These are phyloP conservation scores for Neoboletus magnificus DNA, from an alignment of 768 basidiomycete genomes.

Conservation along the genomic window DNA sequence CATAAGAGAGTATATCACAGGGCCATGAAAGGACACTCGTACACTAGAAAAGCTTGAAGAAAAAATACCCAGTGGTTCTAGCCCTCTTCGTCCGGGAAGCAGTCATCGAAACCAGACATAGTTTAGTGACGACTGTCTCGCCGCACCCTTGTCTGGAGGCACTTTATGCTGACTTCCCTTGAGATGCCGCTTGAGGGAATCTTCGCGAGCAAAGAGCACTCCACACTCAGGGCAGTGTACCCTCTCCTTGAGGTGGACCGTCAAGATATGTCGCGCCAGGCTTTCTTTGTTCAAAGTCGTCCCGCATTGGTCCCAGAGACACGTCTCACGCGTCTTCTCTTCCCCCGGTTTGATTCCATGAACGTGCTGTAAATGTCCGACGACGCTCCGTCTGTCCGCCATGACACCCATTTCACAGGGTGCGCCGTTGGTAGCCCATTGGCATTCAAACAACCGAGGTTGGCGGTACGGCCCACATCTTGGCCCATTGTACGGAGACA, in stretches of 20 bases:
- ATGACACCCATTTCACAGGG: neutral
- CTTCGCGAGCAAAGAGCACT: constrained; percentile 25
- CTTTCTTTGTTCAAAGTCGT: constrained; percentile 29
- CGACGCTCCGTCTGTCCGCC: constrained; percentile 14
- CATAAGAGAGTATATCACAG: neutral
- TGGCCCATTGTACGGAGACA: neutral
- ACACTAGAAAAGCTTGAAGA: neutral
- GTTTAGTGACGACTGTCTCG: neutral
- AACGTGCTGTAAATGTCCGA: constrained; percentile 10
- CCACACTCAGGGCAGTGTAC: constrained; percentile 17
- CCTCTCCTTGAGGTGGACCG: constrained; percentile 23
- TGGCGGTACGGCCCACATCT: neutral
- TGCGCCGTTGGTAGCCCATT: constrained; percentile 9
- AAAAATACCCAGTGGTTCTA: neutral
- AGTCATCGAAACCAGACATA: neutral
- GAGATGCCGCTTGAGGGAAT: constrained; percentile 27
- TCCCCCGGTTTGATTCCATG: constrained; percentile 17
- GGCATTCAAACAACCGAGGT: constrained; percentile 1
- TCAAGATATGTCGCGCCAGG: constrained; percentile 23
- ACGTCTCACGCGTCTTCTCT: constrained; percentile 14
- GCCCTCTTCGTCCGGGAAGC: neutral
- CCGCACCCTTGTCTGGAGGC: neutral
- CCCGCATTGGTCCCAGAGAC: constrained; percentile 20
- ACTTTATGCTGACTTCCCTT: constrained; percentile 16
- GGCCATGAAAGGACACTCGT: neutral